These are phyloP conservation scores for Schwanniomyces polymorphus DNA, from an alignment of 805 yeast genomes.

Conservation along the genomic window DNA sequence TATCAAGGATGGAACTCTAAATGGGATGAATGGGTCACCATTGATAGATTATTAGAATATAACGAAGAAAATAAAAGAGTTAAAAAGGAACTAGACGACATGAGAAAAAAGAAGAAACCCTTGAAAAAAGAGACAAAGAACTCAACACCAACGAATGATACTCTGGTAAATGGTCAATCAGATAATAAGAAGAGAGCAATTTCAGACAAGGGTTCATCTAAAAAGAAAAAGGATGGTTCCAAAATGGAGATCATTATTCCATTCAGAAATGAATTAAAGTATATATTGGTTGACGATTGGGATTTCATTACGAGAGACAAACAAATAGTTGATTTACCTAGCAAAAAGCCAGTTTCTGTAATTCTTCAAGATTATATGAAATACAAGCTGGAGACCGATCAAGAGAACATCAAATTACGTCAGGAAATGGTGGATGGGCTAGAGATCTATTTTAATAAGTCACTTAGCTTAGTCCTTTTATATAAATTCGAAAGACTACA, in stretches of 20 bases:
- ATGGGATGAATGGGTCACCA: slow-evolving; percentile 96
- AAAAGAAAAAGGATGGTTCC: slow-evolving; percentile 4
- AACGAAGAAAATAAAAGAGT: slow-evolving; percentile 66
- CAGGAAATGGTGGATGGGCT: slow-evolving; percentile 74
- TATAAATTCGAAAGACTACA: slow-evolving; percentile 81
- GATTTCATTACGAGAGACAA: slow-evolving; percentile 82
- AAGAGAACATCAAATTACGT: slow-evolving; percentile 31
- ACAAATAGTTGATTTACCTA: slow-evolving; percentile 66
- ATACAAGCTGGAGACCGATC: slow-evolving; percentile 14
- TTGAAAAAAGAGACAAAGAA: slow-evolving; percentile 8
- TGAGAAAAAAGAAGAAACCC: slow-evolving; percentile 14
- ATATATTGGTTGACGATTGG: slow-evolving; percentile 88
- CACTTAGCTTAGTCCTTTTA: slow-evolving; percentile 65
- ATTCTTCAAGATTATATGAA: slow-evolving; percentile 55
- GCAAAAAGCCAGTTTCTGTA: slow-evolving; percentile 49
- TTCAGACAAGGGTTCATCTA: slow-evolving; percentile 3
- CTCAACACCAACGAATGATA: not conserved
- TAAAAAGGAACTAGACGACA: slow-evolving; percentile 56
- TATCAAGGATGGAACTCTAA: slow-evolving; percentile 94
- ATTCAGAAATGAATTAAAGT: slow-evolving; percentile 68
- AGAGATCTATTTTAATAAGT: slow-evolving; percentile 68
- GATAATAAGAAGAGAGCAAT: not conserved
- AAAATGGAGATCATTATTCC: slow-evolving; percentile 50
- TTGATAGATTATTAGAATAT: slow-evolving; percentile 63
- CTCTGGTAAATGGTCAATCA: not conserved